Evolutionary conservation across 257 asterid species (phyloP).

Genomic region (Thymus mandschuricus): DNA sequence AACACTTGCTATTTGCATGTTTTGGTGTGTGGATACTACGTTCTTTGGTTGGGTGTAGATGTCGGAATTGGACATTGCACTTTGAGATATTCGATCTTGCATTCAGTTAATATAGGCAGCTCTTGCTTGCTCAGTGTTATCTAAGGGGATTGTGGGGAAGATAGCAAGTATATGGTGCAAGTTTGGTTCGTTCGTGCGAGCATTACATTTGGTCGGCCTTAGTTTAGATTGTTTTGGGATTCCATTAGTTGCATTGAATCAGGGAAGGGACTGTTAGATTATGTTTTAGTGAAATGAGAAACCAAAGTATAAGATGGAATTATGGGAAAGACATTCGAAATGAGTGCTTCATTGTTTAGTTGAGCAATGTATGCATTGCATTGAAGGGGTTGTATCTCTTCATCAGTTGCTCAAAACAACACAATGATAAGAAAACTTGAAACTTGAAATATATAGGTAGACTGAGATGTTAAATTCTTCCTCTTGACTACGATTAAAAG

Average conservation of each 20-base stretch:
- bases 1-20: not conserved
- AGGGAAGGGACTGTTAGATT: not conserved
- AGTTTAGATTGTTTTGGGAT: not conserved
- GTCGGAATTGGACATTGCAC: not conserved
- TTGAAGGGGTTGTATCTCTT: not conserved
- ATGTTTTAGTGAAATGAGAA: constrained; percentile 2
- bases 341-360: not conserved
- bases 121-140: not conserved
- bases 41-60: constrained; percentile 9
- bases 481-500: not conserved
- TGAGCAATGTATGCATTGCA: not conserved
- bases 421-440: not conserved
- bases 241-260: constrained; percentile 2
- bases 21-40: not conserved
- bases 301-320: not conserved
- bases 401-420: not conserved
- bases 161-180: not conserved
- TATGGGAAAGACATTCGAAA: not conserved
- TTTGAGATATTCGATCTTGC: too few relatives aligned
- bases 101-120: not conserved
- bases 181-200: not conserved
- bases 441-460: not conserved
- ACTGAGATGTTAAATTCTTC: not conserved
- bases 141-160: not conserved
- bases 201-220: not conserved